Base-by-base conservation (phyloP, 768 basidiomycete species). In the Auriscalpium microsporum region DNA sequence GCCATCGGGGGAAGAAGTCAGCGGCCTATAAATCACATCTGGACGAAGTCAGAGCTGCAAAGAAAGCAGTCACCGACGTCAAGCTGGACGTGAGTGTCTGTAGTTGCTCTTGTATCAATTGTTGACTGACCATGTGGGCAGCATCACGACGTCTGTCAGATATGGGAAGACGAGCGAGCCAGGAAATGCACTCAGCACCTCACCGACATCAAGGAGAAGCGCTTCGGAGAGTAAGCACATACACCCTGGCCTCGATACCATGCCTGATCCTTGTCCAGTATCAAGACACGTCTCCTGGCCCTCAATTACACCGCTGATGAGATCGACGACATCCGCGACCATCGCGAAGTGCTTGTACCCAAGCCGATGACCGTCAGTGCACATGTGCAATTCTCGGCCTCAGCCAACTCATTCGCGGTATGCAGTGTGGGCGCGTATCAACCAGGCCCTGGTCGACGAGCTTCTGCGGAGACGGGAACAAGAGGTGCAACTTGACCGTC, bases 101-200 rank as follows among this genome's bases (percentile, higher is more conserved):
- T 28, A 38, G 13, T 1, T 7, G 11, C 11, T 21, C 38, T 11
- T 11, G 9, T 8, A n/a, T 40, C 28, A 28, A 48, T 7, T 10
- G 8, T 10, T n/a, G 37, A n/a, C 14, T 28, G 21, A 33, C 16
- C 21, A 28, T 5, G 28, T 28, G 2, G 28, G 4, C 28, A 58
- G 58, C 54, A 58, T 45, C 45, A 36, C 19, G 37, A n/a, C 21
- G 2, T 47, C n/a, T 58, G 58, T 45, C n/a, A 33, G 19, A 19
- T 16, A 9, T 58, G 57, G 57, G 58, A 52, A 19, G 52, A 45
- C 45, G 19, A 16, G 10, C 58, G 58, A 21, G 44, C 40, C 14
- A 11, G 17, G 6, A 45, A 49, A 35, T 55, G 58, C 37, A 48
- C 13, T 38, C 48, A 19, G 13, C 16, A 14, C 48, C 51, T 58